These are phyloP conservation scores for Taxillus chinensis DNA, from an alignment of 164 flowering plant genomes.

Conservation along the genomic window DNA sequence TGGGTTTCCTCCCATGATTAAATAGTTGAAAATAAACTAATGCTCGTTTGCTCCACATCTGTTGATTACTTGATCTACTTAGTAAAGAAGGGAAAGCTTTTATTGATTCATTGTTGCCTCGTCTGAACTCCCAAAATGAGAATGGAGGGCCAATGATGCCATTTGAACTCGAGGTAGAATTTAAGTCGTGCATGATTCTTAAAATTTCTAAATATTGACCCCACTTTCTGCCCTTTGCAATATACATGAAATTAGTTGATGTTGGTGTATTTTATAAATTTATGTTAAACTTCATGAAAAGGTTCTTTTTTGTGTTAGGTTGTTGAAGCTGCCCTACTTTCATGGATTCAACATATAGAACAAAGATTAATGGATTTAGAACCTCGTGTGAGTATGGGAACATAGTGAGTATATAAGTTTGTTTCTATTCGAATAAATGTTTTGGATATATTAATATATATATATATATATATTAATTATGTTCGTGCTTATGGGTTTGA, in stretches of 20 bases:
- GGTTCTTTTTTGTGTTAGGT: constrained; percentile 34
- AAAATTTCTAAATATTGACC: not conserved
- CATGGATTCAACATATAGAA: constrained; percentile 78
- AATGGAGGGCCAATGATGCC: constrained; percentile 85
- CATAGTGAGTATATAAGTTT: constrained; percentile 31
- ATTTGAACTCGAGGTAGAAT: constrained; percentile 80
- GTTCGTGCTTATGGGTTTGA: too few species aligned
- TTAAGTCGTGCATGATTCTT: not conserved
- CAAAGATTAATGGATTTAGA: constrained; percentile 71
- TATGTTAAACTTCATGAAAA: too few species aligned
- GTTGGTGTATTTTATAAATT: too few species aligned
- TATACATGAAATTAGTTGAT: too few species aligned
- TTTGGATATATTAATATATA: too few species aligned
- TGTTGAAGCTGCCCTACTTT: constrained; percentile 92
- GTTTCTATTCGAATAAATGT: too few species aligned
- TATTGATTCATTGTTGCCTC: constrained; percentile 71
- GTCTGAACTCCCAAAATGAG: constrained; percentile 59
- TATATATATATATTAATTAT: too few species aligned
- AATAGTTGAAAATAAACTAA: constrained; percentile 3
- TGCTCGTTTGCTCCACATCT: not conserved
- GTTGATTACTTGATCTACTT: constrained; percentile 6
- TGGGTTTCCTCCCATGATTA: not conserved
- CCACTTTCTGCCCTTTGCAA: too few species aligned
- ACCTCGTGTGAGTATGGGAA: constrained; percentile 94
- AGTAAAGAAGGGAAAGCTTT: constrained; percentile 91